Percentiles rank a stretch among this genome's conserved stretches.
Conservation (phyloP, 148 eudicot species). For the Rhododendron vialii region DNA sequence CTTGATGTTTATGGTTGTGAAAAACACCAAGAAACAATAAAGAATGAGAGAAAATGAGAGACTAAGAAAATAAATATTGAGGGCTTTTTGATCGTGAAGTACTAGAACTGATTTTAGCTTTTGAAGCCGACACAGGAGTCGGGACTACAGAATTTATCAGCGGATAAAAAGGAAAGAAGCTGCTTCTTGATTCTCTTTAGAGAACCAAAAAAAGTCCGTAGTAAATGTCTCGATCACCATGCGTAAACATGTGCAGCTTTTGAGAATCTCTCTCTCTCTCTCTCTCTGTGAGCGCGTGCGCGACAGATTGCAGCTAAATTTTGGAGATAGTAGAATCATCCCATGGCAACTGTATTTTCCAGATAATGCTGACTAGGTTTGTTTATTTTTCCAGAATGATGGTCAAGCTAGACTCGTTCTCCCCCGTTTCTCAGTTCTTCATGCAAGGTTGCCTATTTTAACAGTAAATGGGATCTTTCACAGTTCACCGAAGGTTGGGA, state of each 20-base stretch:
- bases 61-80: not conserved
- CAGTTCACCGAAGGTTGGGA: not conserved
- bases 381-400: not conserved
- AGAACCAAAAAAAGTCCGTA: not conserved
- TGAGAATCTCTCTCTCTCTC: not conserved
- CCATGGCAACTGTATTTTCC: not conserved
- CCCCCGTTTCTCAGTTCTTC: not conserved
- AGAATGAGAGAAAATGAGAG: not conserved
- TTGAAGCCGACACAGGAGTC: not conserved
- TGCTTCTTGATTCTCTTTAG: not conserved
- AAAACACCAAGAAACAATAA: not conserved
- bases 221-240: not conserved
- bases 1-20: not conserved
- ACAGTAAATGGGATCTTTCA: too few relatives aligned
- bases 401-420: not conserved
- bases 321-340: not conserved
- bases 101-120: not conserved
- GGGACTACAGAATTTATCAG: not conserved
- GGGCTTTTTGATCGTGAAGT: not conserved
- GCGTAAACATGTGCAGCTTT: not conserved
- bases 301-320: not conserved
- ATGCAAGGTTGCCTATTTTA: not conserved
- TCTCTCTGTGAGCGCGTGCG: not conserved
- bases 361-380: not conserved
- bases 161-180: not conserved